Evolutionary conservation across 2,329 filamentous ascomycete species (phyloP), one percentile per base, ranked within the genome.

Genomic region (Elsinoe ampelina): DNA sequence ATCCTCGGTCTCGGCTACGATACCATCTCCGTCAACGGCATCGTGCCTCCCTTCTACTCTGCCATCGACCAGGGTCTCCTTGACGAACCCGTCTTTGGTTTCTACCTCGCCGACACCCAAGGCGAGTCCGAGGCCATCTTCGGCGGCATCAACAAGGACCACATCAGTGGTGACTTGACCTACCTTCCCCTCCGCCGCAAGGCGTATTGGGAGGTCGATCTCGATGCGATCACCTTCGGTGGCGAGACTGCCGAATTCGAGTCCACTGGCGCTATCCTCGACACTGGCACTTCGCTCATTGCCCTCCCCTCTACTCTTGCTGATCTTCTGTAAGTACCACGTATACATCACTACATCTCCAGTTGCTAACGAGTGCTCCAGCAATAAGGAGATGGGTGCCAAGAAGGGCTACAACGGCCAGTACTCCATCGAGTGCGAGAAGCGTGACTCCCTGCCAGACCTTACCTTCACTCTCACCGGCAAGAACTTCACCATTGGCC

Each of bases 161-260:
- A 93, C 79, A 86, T 82, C 74, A 84, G 80, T 38, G 93, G 93
- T 68, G 85, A 97, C 73, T 81, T 98, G 67, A 88, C 85, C 71
- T 95, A 90, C 73, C 89, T 98, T 64, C 93, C 93, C 57, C 83
- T 98, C 65, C 89, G 93, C 73, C 89, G 93, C 72, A 97, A 97
- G 86, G 93, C 93, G 51, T 98, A 98, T 82, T 98, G 93, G 93
- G 93, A 98, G 81, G 92, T 98, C 57, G 91, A 97, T 68, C 84
- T 98, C 60, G 86, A 97, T 68, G 80, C 89, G 62, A 93, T 98
- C 75, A 84, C 86, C 57, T 89, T 96, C 62, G 95, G 93, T 66
- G 81, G 91, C 55, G 82, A 87, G 69, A 85, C 83, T 63, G 91
- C 91, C 60, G 87, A 95, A 73, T 84, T 97, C 62, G 92, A 97